Base-by-base conservation (phyloP, 106 monocot genomes). In the Allium sativum region DNA sequence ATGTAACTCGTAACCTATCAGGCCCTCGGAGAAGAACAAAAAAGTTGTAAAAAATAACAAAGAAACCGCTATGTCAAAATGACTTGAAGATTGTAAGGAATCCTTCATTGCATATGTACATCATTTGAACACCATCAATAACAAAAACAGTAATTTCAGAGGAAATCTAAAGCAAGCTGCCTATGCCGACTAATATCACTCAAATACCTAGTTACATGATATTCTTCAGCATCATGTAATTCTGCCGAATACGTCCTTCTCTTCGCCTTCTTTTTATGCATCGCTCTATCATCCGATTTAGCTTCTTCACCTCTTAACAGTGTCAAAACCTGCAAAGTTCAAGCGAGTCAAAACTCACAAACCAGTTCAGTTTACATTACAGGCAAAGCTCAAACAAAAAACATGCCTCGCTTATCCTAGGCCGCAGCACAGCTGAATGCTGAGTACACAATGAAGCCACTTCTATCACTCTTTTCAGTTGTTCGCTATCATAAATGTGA, bases 391-490 rank as follows among this genome's bases (percentile, higher is more conserved):
- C 11, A 16, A 16, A 60, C 0, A 13, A 6, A 61, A 41, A 62
- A 62, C 62, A 45, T 62, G 72, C 79, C 85, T 93, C 72, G 42
- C 85, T 79, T 73, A 85, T 93, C 18, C 48, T 61, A 20, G 93
- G 93, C 14, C 93, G 66, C 9, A 76, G 61, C 14, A 65, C 56
- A 12, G 85, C 40, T 6, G 89, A 89, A 4, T 74, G 77, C 19
- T 81, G 78, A 21, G 85, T 72, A 70, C 93, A 93, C 47, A 73
- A 42, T 1, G 69, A 61, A 15, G 93, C 85, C 0, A 65, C 65
- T n/a, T 50, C 52, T 12, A 45, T 65, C 17, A 64, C 52, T 9
- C 14, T 17, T 7, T 64, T 74, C 44, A 86, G 56, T 67, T 93
- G 79, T 18, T 52, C 15, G 8, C 7, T 4, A 53, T 89, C 72